A percentile compares a stretch with the other conserved stretches of the same genome.
These are phyloP conservation scores for Oryza australiensis DNA, from an alignment of 176 grass and related monocot genomes.

Conservation along the genomic window DNA sequence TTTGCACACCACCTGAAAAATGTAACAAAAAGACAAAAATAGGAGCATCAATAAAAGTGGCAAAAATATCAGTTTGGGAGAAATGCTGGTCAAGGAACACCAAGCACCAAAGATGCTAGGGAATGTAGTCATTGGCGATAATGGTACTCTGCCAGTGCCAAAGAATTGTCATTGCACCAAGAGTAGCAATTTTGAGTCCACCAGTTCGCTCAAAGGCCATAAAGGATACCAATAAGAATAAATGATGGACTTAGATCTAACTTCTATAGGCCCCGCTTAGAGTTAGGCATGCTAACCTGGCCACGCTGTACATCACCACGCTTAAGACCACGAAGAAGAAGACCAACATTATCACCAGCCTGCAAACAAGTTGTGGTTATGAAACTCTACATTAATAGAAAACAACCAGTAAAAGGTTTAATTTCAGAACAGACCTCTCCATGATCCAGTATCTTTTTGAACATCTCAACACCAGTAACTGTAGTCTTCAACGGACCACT, in stretches of 20 bases:
- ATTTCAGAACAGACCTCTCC: slow-evolving; percentile 61
- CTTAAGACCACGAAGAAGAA: slow-evolving; percentile 93
- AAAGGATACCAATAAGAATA: not conserved
- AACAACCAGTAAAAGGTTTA: not conserved
- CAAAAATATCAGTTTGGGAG: not conserved
- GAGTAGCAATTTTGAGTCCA: not conserved
- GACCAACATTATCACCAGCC: slow-evolving; percentile 97
- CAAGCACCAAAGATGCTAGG: not conserved
- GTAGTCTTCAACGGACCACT: slow-evolving; percentile 84
- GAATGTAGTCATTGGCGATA: not conserved
- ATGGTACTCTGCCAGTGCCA: not conserved
- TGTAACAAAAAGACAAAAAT: not conserved
- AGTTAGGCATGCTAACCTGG: slow-evolving; percentile 52
- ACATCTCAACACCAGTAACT: slow-evolving; percentile 99
- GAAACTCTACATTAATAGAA: not conserved
- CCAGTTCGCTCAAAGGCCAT: not conserved
- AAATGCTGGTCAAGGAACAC: not conserved
- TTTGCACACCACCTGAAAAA: slow-evolving; percentile 79
- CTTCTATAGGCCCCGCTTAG: not conserved
- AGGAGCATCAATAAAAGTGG: not conserved
- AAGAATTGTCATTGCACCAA: not conserved
- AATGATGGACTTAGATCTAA: not conserved
- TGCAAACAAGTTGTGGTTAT: slow-evolving; percentile 25
- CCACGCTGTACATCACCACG: slow-evolving; percentile 91
- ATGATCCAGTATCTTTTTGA: slow-evolving; percentile 97